These are phyloP conservation scores for Erythrophleum ivorense DNA, from an alignment of 331 rosid species.

Conservation along the genomic window DNA sequence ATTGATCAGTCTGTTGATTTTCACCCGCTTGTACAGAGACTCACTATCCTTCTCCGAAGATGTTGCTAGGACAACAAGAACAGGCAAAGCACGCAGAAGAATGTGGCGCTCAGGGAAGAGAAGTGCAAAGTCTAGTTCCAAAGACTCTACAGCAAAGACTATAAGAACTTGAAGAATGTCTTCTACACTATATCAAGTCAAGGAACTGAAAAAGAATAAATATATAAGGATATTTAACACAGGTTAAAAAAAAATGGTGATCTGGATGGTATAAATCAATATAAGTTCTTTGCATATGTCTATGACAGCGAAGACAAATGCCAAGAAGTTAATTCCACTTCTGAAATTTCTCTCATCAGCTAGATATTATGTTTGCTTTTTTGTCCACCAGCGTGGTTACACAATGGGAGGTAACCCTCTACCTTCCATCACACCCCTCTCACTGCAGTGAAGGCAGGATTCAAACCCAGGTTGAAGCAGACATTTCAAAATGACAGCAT, in stretches of 20 bases:
- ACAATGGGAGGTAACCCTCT: background rate
- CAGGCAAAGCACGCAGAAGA: constrained; percentile 92
- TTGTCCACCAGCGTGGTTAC: background rate
- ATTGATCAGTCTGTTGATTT: constrained; percentile 87
- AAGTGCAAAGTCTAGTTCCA: constrained; percentile 96
- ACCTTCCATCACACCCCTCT: background rate
- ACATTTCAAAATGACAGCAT: too few species aligned
- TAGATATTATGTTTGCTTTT: background rate
- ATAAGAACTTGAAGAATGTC: constrained; percentile 97
- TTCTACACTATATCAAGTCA: constrained; percentile 85
- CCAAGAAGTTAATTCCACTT: constrained; percentile 13
- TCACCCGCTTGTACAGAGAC: constrained; percentile 97
- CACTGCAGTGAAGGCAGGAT: background rate
- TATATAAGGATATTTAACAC: background rate
- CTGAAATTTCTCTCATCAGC: constrained; percentile 1
- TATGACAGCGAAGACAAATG: constrained; percentile 30
- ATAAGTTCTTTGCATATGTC: constrained; percentile 14
- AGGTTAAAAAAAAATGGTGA: constrained; percentile 18
- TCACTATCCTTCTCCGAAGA: constrained; percentile 98
- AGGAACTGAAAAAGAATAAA: constrained; percentile 57
- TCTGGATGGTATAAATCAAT: constrained; percentile 12
- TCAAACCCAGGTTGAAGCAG: too few species aligned
- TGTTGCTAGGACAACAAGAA: constrained; percentile 90
- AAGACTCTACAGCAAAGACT: constrained; percentile 92
- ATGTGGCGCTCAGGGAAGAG: constrained; percentile 91